Percentiles rank a stretch among this genome's conserved stretches.
Conservation (phyloP, 2,329 filamentous ascomycete genomes). For the Fusarium denticulatum region DNA sequence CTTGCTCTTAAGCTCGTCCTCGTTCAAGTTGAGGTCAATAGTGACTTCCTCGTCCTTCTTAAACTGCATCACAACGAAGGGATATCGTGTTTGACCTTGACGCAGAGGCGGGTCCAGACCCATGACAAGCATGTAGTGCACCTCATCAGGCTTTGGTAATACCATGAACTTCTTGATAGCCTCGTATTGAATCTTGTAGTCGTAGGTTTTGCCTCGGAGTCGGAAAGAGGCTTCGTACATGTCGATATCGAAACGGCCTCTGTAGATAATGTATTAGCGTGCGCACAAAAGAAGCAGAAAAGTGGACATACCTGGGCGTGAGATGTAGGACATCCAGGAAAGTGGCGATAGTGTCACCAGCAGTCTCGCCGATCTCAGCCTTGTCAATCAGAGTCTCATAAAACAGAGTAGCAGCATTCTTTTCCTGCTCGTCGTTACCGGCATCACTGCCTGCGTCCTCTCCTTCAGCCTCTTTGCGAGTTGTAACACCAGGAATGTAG, state of each 20-base stretch:
- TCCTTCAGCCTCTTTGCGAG: constrained; percentile 74
- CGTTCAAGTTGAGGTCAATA: constrained; percentile 94
- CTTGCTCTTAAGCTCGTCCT: constrained; percentile 82
- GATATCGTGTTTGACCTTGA: constrained; percentile 97
- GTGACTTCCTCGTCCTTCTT: constrained; percentile 98
- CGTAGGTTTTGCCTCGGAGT: constrained; percentile 97
- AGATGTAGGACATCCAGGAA: constrained; percentile 97
- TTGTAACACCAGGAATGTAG: constrained; percentile 93
- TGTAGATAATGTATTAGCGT: constrained; percentile 49
- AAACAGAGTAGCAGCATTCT: constrained; percentile 96
- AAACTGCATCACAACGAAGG: constrained; percentile 98
- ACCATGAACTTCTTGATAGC: constrained; percentile 99
- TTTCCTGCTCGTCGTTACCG: constrained; percentile 69
- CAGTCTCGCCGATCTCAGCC: constrained; percentile 98
- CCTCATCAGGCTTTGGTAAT: constrained; percentile 96
- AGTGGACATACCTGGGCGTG: constrained; percentile 76
- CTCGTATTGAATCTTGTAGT: constrained; percentile 99
- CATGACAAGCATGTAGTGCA: constrained; percentile 93
- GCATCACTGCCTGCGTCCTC: constrained; percentile 74
- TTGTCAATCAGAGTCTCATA: constrained; percentile 98
- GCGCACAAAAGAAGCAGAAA: not conserved
- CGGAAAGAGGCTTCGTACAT: constrained; percentile 99
- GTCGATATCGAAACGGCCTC: constrained; percentile 99
- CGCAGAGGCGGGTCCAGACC: constrained; percentile 94
- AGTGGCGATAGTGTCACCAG: constrained; percentile 97